Percentiles rank a stretch among this genome's conserved stretches.
phyloP scores from a whole-genome alignment of 2,329 filamentous ascomycete genomes.

The Chrysoporthe puriensis region DNA sequence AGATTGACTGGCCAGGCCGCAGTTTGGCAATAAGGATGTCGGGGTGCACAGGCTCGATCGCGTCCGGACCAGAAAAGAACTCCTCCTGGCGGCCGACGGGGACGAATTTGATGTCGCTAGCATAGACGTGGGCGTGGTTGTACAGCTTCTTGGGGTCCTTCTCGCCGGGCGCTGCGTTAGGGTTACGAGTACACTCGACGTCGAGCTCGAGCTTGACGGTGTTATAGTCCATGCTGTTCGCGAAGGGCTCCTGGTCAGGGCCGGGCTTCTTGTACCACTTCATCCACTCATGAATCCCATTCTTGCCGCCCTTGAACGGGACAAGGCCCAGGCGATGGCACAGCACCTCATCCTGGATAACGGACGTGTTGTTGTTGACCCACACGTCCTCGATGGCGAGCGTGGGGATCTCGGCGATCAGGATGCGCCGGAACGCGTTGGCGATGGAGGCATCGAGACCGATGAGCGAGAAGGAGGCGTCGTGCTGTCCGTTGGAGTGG shows the following conservation, averaged over 20 bases:
- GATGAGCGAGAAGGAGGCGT: constrained; percentile 87
- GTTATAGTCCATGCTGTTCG: constrained; percentile 77
- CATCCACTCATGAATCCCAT: constrained; percentile 77
- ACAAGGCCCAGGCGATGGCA: constrained; percentile 88
- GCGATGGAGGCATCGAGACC: constrained; percentile 91
- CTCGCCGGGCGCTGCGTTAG: constrained; percentile 70
- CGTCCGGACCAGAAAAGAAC: constrained; percentile 68
- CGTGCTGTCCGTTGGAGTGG: constrained; percentile 77
- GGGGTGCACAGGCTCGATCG: constrained; percentile 80
- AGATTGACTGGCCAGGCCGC: constrained; percentile 84
- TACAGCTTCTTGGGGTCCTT: constrained; percentile 84
- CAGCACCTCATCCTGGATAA: constrained; percentile 97
- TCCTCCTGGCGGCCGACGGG: constrained; percentile 74
- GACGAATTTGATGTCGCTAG: constrained; percentile 74
- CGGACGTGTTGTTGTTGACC: constrained; percentile 94
- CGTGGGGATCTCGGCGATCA: constrained; percentile 92
- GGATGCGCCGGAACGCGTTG: constrained; percentile 95
- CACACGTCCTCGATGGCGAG: constrained; percentile 94
- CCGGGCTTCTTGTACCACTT: constrained; percentile 77
- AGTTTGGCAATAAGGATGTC: constrained; percentile 95
- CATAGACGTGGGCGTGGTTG: constrained; percentile 82
- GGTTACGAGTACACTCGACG: constrained; percentile 79
- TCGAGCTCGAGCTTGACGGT: constrained; percentile 80
- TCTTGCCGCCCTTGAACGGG: constrained; percentile 78
- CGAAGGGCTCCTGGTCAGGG: constrained; percentile 63